Evolutionary conservation across 345 rosid genomes (phyloP), one percentile per base, ranked within the genome.

Genomic region (Pistacia atlantica): DNA sequence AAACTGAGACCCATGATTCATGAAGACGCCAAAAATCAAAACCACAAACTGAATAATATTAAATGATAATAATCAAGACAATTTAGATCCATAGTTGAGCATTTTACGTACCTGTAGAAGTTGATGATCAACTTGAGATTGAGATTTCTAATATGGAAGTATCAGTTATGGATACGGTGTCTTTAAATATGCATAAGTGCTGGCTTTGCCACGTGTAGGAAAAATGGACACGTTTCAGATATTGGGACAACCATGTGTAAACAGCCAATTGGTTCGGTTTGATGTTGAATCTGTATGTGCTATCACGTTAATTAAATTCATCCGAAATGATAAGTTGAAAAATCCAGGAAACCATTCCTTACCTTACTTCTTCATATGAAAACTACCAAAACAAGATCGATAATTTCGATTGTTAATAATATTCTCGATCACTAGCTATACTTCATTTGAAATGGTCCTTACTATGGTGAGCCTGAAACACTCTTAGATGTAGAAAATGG

Each of bases 131-230:
- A 14, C 13, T 74, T 8, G 10, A 33, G 61, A 52, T 51, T 74
- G 64, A 3, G 35, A 54, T 13, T 63, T 5, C 35, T 20, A 54
- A 37, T 35, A 3, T 4, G 37, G 42, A 60, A 65, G 4, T 51
- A 14, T 9, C 77, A n/a, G 54, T 20, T 52, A 20, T 3, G 25
- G 25, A 22, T 22, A 22, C 0, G 54, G 8, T 35, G 25, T 8
- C 35, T 35, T 48, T 22, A 65, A 5, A 42, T 64, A 12, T 13
- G 22, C 35, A 52, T 8, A 37, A 52, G 17, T 65, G 12, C 18
- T 8, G 9, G 63, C 60, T 35, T 37, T 37, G 77, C 77, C 77
- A 74, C 38, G 70, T 74, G 71, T 17, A 52, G 54, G 22, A 8
- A 65, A 11, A 42, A 5, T 5, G 52, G 46, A 55, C n/a, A 37